Conservation (phyloP, 192 early-diverging fungal species). For the Phlyctochytrium bullatum region DNA sequence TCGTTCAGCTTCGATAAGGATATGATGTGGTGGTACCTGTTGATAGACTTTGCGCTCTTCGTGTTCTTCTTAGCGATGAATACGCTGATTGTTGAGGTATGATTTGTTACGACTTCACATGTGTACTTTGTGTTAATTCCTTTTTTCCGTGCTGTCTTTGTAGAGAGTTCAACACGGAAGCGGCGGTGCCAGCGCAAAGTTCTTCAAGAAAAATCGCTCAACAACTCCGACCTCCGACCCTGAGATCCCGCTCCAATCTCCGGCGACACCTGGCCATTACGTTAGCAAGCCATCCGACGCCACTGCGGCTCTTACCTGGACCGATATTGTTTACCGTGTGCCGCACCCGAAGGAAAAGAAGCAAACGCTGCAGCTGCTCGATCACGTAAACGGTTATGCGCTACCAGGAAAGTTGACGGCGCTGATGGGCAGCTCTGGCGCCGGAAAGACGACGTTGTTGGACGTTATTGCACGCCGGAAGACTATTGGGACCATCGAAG, state of each 20-base stretch:
- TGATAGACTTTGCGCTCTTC: slow-evolving; percentile 30
- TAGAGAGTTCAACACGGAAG: slow-evolving; percentile 20
- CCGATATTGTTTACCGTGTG: slow-evolving; percentile 67
- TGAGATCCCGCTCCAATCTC: too few species aligned
- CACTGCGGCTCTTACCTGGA: slow-evolving; percentile 52
- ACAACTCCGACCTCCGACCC: too few species aligned
- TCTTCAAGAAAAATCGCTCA: too few species aligned
- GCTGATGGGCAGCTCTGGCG: slow-evolving; percentile 58
- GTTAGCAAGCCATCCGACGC: too few species aligned
- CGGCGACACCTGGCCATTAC: too few species aligned
- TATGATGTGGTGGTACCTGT: slow-evolving; percentile 44
- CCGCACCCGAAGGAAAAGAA: slow-evolving; percentile 50
- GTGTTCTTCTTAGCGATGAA: slow-evolving; percentile 20
- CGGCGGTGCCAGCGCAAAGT: slow-evolving; percentile 8
- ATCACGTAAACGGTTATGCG: slow-evolving; percentile 67
- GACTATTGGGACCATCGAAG: slow-evolving; percentile 50
- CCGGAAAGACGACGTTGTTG: slow-evolving; percentile 55
- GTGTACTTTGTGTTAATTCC: slow-evolving; percentile 1
- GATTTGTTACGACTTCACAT: not conserved
- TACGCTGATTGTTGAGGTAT: slow-evolving; percentile 20
- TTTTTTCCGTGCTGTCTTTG: too few species aligned
- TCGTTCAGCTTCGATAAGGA: slow-evolving; percentile 53
- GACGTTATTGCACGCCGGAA: slow-evolving; percentile 49
- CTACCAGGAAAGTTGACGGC: slow-evolving; percentile 74
- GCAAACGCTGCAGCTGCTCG: slow-evolving; percentile 63